These are phyloP conservation scores for Rutstroemia sp. DNA, from an alignment of 2,329 filamentous ascomycete species.

Conservation along the genomic window DNA sequence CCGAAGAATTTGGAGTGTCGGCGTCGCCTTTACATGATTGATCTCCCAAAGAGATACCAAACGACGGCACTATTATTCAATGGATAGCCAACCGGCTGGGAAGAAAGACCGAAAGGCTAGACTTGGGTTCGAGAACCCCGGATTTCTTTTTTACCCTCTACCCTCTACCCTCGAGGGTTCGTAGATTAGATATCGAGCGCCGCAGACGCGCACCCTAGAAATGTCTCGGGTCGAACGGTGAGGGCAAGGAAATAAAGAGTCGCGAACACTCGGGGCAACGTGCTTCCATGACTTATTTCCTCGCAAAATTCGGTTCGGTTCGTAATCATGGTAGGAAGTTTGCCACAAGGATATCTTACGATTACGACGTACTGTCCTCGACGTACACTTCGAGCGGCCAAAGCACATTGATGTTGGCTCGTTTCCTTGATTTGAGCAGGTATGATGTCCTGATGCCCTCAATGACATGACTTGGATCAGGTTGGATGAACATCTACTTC, in stretches of 20 bases:
- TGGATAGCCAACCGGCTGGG: neutral
- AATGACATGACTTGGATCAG: neutral
- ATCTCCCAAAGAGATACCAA: too few relatives aligned
- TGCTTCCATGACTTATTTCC: neutral
- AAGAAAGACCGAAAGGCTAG: neutral
- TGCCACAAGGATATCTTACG: slow-evolving; percentile 7
- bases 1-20: too few relatives aligned
- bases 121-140: slow-evolving; percentile 4
- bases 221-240: slow-evolving; percentile 3
- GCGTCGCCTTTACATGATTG: too few relatives aligned
- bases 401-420: too few relatives aligned
- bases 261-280: neutral
- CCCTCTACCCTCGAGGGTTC: slow-evolving; percentile 2
- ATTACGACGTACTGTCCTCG: neutral
- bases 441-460: too few relatives aligned
- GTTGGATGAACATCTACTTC: neutral
- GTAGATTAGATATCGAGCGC: neutral
- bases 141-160: neutral
- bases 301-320: neutral
- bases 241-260: neutral
- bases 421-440: too few relatives aligned
- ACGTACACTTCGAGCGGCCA: neutral
- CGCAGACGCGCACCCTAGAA: neutral
- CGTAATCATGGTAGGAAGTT: neutral
- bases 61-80: slow-evolving; percentile 3